Evolutionary conservation across 768 basidiomycete genomes (phyloP).

Genomic region (Scleroderma citrinum): DNA sequence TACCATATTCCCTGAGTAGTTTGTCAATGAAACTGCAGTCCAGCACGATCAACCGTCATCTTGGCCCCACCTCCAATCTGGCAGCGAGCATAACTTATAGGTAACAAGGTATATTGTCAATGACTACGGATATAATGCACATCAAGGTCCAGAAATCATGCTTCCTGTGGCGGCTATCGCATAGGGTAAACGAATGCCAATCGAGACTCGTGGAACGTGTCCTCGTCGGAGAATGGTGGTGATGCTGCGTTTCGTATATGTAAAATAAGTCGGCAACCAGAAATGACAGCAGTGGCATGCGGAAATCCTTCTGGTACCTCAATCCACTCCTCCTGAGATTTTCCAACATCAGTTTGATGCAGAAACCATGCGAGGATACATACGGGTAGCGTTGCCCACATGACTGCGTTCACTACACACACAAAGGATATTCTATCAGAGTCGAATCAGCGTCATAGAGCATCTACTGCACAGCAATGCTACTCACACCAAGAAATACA

Average conservation of each 20-base stretch:
- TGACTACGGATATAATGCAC: no score
- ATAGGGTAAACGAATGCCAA: background rate
- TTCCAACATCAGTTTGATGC: background rate
- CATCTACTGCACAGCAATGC: background rate
- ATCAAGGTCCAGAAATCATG: no score
- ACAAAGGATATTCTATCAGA: background rate
- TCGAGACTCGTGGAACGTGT: background rate
- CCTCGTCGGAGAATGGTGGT: background rate
- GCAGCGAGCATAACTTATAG: no score
- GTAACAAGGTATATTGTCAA: no score
- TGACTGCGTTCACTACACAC: background rate
- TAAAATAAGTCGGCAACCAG: conserved; percentile 4
- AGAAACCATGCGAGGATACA: background rate
- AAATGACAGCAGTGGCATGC: background rate
- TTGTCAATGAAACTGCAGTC: no score
- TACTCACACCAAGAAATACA: conserved; percentile 4
- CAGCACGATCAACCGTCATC: no score
- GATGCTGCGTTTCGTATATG: background rate
- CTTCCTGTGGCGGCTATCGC: no score
- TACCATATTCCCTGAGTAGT: no score
- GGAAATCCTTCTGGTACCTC: conserved; percentile 5
- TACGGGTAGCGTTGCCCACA: conserved; percentile 3
- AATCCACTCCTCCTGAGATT: background rate
- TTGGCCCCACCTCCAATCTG: no score
- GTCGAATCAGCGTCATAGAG: background rate